Base-by-base conservation (phyloP, 768 basidiomycete genomes). In the Phaffia australis region DNA sequence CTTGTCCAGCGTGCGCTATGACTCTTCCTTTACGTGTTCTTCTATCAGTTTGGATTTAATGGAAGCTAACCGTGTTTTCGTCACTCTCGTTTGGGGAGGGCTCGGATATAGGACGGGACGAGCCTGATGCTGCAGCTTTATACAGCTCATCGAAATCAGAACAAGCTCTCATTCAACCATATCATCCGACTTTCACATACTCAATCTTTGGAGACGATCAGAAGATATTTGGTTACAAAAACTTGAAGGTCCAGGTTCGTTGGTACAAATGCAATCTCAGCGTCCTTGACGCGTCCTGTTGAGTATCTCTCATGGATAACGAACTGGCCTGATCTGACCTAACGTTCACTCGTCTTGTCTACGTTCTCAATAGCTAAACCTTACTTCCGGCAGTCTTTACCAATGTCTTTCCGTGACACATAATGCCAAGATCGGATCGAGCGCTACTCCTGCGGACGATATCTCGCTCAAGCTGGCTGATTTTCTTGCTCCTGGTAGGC, bases 181-280 rank as follows among this genome's bases (percentile, higher is more conserved):
- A 95, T 77, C 81, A 87, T 68, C 94, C 94, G 1, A 78, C 80
- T 3, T 99, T 98, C 79, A 97, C 94, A 0, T 99, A 99, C 77
- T 92, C 94, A 6, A 92, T 99, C 73, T 97, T 85, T 74, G 94
- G 94, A 61, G 90, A 97, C 72, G 88, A 94, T 62, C 92, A 99
- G 78, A 92, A 86, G 78, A 86, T 98, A 64, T 97, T 94, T 75
- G 94, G 94, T 1, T 98, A 95, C 77, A 82, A 84, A 69, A 86
- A 86, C 72, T 81, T 99, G 46, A 75, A 81, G 30, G 86, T 98
- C 71, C 84, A 94, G 74, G 92, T 95, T 73, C 69, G 85, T 77
- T 56, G 48, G 55, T 15, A 14, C 11, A 42, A 5, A 42, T 11
- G 6, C 35, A 42, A 42, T 11, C 11, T 11, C 6, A 42, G 4